Percentiles rank a stretch among this genome's conserved stretches.
Conservation (phyloP, 2,329 filamentous ascomycete species). For the Fusarium begoniae region DNA sequence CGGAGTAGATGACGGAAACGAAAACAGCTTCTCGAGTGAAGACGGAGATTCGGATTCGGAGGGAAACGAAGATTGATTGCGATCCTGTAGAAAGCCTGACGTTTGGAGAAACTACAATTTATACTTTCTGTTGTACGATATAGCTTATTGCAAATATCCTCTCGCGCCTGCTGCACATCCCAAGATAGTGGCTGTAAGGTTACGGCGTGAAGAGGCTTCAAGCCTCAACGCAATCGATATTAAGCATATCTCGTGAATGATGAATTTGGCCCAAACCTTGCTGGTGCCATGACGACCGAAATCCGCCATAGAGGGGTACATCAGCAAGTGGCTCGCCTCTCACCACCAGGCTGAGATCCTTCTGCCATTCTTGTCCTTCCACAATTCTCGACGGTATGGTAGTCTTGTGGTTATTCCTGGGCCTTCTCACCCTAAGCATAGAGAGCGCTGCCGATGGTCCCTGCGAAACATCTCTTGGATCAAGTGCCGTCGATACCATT, state of each 20-base stretch:
- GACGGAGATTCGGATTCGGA: fast-evolving
- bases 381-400: neutral
- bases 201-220: neutral
- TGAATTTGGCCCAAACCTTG: neutral
- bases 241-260: neutral
- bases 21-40: neutral
- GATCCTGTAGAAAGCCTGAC: fast-evolving
- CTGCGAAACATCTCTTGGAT: neutral
- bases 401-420: fast-evolving
- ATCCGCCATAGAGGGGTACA: no score
- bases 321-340: neutral
- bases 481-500: neutral
- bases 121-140: no score
- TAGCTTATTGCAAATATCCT: no score
- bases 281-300: neutral
- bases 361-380: fast-evolving
- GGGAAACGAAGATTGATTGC: fast-evolving
- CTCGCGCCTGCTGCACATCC: fast-evolving
- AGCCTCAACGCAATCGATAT: neutral
- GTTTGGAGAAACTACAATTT: fast-evolving
- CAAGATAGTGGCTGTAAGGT: neutral
- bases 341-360: fast-evolving
- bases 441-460: neutral
- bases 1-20: fast-evolving
- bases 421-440: neutral